phyloP scores from a whole-genome alignment of 2,329 filamentous ascomycete genomes.

The Rhynchosporium graminicola region DNA sequence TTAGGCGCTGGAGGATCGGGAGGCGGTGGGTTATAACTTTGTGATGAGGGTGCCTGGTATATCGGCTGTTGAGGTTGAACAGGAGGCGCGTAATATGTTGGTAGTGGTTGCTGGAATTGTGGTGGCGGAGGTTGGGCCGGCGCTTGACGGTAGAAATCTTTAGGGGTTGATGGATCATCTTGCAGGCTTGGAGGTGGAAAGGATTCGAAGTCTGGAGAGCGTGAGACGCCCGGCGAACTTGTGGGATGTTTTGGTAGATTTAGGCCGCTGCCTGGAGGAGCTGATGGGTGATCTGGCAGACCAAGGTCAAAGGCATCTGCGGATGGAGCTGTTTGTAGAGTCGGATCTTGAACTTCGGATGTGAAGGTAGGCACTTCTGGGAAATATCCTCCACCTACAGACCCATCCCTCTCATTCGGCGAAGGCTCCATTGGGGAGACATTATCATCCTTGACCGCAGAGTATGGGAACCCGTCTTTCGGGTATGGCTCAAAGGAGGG shows the following conservation, averaged over 20 bases:
- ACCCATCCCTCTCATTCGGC: conserved; percentile 47
- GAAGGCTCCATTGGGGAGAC: conserved; percentile 55
- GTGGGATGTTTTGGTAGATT: conserved; percentile 34
- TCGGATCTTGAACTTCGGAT: conserved; percentile 32
- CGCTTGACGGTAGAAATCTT: conserved; percentile 24
- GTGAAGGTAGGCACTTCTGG: conserved; percentile 47
- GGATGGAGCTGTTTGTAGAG: conserved; percentile 35
- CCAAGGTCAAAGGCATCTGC: conserved; percentile 30
- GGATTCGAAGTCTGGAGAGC: conserved; percentile 27
- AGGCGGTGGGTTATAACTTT: conserved; percentile 14
- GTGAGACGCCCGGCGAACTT: conserved; percentile 41
- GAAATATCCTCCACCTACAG: conserved; percentile 60
- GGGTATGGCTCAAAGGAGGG: conserved; percentile 42
- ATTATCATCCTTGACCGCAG: conserved; percentile 42
- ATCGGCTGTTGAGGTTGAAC: conserved; percentile 23
- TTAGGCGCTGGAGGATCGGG: conserved; percentile 32
- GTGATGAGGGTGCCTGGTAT: conserved; percentile 25
- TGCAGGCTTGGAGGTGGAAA: conserved; percentile 37
- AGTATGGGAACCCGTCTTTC: conserved; percentile 38
- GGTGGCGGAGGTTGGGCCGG: conserved; percentile 27
- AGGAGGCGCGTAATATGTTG: conserved; percentile 26
- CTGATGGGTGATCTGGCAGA: conserved; percentile 35
- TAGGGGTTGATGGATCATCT: conserved; percentile 19
- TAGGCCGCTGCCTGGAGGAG: conserved; percentile 38
- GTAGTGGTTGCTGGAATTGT: conserved; percentile 25